phyloP scores from a whole-genome alignment of 202 grass and related monocot genomes.

The Hordeum pubiflorum region DNA sequence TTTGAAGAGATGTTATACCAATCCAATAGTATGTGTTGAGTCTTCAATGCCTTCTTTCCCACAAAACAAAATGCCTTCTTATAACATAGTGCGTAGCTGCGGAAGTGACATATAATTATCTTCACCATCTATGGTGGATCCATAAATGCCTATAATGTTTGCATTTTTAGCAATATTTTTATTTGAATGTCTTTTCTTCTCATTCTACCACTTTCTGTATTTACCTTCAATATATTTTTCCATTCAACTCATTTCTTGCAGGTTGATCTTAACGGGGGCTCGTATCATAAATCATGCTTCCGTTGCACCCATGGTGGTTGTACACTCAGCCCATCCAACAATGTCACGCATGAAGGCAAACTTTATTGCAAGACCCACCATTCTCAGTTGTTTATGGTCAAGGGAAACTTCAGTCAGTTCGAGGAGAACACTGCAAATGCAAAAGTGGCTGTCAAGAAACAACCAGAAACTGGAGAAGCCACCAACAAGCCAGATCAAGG shows the following conservation, averaged over 20 bases:
- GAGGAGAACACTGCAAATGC: constrained; percentile 46
- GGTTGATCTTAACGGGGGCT: constrained; percentile 63
- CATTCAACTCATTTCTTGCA: constrained; percentile 29
- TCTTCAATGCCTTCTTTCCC: neutral
- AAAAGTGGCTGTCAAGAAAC: constrained; percentile 29
- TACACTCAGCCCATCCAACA: constrained; percentile 66
- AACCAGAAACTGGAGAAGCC: constrained; percentile 17
- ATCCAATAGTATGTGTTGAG: neutral
- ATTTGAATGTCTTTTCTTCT: neutral
- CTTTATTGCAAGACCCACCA: constrained; percentile 96
- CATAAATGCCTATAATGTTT: neutral
- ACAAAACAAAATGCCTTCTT: neutral
- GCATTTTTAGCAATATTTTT: neutral
- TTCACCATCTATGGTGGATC: neutral
- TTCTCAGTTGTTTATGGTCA: constrained; percentile 85
- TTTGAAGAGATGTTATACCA: neutral
- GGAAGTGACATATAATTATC: neutral
- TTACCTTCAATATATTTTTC: neutral
- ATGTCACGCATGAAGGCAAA: constrained; percentile 74
- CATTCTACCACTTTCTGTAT: neutral
- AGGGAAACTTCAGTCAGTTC: constrained; percentile 87
- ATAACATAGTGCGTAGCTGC: neutral
- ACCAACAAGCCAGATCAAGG: constrained; percentile 14
- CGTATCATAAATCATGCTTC: constrained; percentile 94
- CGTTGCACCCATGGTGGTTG: constrained; percentile 89